Percentiles rank a stretch among this genome's conserved stretches.
Conservation (phyloP, 176 grass and related monocot genomes). For the Musa schizocarpa region DNA sequence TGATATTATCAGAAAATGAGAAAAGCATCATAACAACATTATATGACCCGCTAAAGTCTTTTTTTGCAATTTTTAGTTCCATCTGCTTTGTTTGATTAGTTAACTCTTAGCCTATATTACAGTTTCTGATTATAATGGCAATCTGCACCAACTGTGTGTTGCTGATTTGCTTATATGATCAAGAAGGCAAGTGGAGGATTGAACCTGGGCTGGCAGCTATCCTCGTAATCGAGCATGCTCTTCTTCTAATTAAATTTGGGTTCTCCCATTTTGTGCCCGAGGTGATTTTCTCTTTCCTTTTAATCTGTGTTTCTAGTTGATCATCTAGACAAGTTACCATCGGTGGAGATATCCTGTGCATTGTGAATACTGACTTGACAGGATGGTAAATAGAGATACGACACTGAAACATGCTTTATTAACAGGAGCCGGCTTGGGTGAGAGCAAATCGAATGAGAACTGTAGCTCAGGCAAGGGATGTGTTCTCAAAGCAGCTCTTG, state of each 20-base stretch:
- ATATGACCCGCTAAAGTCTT: no score
- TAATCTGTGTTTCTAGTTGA: not conserved
- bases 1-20: no score
- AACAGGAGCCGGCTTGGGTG: slow-evolving; percentile 91
- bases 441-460: slow-evolving; percentile 54
- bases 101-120: slow-evolving; percentile 16
- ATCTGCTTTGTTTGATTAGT: not conserved
- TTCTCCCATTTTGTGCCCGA: slow-evolving; percentile 96
- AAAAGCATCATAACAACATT: no score
- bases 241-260: slow-evolving; percentile 90
- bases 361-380: not conserved
- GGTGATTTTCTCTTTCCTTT: slow-evolving; percentile 36
- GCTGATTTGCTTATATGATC: slow-evolving; percentile 81
- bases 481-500: slow-evolving; percentile 34
- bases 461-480: slow-evolving; percentile 66
- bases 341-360: not conserved
- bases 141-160: slow-evolving; percentile 98
- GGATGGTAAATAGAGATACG: slow-evolving; percentile 29
- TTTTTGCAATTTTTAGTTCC: no score
- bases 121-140: slow-evolving; percentile 93
- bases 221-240: slow-evolving; percentile 82
- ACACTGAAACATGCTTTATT: slow-evolving; percentile 4
- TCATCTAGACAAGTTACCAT: not conserved
- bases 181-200: slow-evolving; percentile 90
- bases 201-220: slow-evolving; percentile 89